Base-by-base conservation (phyloP, 2,329 filamentous ascomycete genomes). In the Cordyceps fumosorosea region DNA sequence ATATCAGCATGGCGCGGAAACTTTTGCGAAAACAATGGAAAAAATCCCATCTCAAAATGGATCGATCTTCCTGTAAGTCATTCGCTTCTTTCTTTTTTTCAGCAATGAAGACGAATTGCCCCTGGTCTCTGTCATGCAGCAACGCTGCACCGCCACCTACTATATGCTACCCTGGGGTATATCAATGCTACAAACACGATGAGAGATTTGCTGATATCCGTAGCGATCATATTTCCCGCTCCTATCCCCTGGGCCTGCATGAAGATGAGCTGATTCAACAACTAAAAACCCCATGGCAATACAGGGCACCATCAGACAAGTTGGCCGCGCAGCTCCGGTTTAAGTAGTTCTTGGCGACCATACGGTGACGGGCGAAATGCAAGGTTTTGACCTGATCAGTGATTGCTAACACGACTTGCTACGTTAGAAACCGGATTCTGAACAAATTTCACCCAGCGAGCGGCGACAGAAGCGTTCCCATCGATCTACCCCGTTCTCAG, bases 121-220 rank as follows among this genome's bases (percentile, higher is more conserved):
- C 40, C 40, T n/a, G 40, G 40, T 16, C 40, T 44, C 34, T 37
- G 34, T 14, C 18, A 48, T 57, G 55, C 55, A 22, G 29, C 55
- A 44, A 44, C 20, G 26, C 45, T 56, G 54, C 55, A 44, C 44
- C 55, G 55, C 55, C 55, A 7, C 55, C 26, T 34, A 22, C 24
- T 56, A 48, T 56, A 18, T 26, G n/a, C 45, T 20, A 58, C 20
- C 47, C 32, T 29, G 16, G 56, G 10, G 18, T 42, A 58, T 58
- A 58, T 26, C 32, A 29, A 14, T 20, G 56, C 56, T 14, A 16
- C 32, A 20, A 58, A 58, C 45, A 5, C 34, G 56, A 58, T 51
- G 45, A 50, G 37, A 60, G 48, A 60, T 60, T 45, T 40, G n/a
- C 48, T 52, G 48, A 60, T 51, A 50, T 53, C 48, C 57, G 26